A percentile compares a stretch with the other conserved stretches of the same genome.
Evolutionary conservation across 805 yeast genomes (phyloP).

Genomic region (Candida chauliodis): DNA sequence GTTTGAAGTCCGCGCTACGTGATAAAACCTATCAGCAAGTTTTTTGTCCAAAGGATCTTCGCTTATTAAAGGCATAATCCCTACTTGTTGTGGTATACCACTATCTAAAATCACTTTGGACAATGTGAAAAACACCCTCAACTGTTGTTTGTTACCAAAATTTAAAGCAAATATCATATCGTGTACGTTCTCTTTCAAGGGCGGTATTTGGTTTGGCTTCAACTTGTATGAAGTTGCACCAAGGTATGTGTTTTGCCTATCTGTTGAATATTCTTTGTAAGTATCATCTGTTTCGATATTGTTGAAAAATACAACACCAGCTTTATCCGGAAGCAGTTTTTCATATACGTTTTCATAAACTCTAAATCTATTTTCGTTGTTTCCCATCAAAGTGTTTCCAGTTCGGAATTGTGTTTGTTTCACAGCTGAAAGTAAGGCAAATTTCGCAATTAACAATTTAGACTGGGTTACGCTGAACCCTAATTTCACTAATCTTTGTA

Average conservation of each 20-base stretch:
- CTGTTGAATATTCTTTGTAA: slow-evolving; percentile 43
- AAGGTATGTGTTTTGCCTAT: slow-evolving; percentile 46
- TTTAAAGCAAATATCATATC: slow-evolving; percentile 68
- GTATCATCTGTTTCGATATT: slow-evolving; percentile 63
- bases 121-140: slow-evolving; percentile 47
- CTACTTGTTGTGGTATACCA: slow-evolving; percentile 75
- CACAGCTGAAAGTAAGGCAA: slow-evolving; percentile 39
- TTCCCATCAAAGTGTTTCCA: slow-evolving; percentile 29
- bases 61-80: slow-evolving; percentile 63
- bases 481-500: slow-evolving; percentile 20
- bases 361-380: slow-evolving; percentile 32
- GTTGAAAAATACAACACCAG: slow-evolving; percentile 65
- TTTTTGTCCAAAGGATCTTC: slow-evolving; percentile 23
- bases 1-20: slow-evolving; percentile 25
- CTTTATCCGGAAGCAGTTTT: slow-evolving; percentile 6
- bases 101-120: slow-evolving; percentile 48
- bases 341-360: slow-evolving; percentile 25
- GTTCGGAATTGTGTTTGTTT: slow-evolving; percentile 32
- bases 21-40: slow-evolving; percentile 32
- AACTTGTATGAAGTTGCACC: slow-evolving; percentile 17
- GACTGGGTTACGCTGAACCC: slow-evolving; percentile 33
- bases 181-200: slow-evolving; percentile 68
- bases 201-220: slow-evolving; percentile 61
- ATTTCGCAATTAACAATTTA: slow-evolving; percentile 30
- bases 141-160: slow-evolving; percentile 49